Percentiles rank a stretch among this genome's conserved stretches.
These are phyloP conservation scores for Striga asiatica DNA, from an alignment of 257 asterid species.

Conservation along the genomic window DNA sequence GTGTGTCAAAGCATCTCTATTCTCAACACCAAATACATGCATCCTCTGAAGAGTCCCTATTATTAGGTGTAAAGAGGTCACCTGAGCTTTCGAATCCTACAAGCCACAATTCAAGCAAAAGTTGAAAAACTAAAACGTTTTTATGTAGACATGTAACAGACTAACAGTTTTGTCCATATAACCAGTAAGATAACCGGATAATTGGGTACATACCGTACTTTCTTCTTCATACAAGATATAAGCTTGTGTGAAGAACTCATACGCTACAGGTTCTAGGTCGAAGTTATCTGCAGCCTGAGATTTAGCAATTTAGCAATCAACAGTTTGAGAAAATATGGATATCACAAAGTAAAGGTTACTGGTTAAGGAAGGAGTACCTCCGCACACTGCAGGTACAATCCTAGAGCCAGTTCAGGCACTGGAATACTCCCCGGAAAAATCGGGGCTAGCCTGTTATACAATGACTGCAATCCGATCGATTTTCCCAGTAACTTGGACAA, in stretches of 20 bases:
- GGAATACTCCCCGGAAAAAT: too few species aligned
- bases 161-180: constrained; percentile 2
- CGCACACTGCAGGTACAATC: constrained; percentile 86
- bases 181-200: neutral
- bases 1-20: constrained; percentile 94
- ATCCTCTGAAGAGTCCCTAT: constrained; percentile 97
- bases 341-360: constrained; percentile 6
- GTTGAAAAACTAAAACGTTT: constrained; percentile 7
- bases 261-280: constrained; percentile 95
- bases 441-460: too few species aligned
- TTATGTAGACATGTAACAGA: neutral
- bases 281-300: constrained; percentile 93
- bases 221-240: constrained; percentile 96
- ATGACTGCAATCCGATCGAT: too few species aligned
- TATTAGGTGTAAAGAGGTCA: constrained; percentile 78
- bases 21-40: constrained; percentile 92
- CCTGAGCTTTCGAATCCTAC: constrained; percentile 94
- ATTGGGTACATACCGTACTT: constrained; percentile 53
- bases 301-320: constrained; percentile 21
- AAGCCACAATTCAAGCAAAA: constrained; percentile 17
- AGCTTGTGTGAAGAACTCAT: constrained; percentile 97
- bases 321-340: constrained; percentile 14
- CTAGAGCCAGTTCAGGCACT: constrained; percentile 80
- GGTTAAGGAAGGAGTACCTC: constrained; percentile 49
- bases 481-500: too few species aligned